Evolutionary conservation across 2,329 filamentous ascomycete species (phyloP), one percentile per base, ranked within the genome.

Genomic region (Aurifilum marmelostoma): DNA sequence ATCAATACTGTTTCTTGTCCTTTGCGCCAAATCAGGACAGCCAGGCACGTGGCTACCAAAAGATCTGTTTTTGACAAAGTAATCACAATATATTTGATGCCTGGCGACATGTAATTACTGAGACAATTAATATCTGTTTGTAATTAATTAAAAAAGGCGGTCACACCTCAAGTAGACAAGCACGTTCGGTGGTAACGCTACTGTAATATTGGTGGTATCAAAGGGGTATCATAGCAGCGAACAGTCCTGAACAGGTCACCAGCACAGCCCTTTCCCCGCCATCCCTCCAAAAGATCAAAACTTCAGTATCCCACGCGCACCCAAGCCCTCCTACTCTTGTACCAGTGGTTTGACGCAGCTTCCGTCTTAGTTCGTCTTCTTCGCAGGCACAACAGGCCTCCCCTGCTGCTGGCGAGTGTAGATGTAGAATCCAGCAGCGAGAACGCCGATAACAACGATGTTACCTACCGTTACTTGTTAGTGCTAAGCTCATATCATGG

Each of bases 391-490:
- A 27, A 72, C 56, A 2, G 72, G 72, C 61, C 67, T 71, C 1
- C 71, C 71, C 47, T 70, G 69, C 54, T 71, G 67, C 65, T 77
- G 76, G 11, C 76, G 77, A 16, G 79, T 72, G 60, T 78, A 81
- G 3, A 75, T 75, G 59, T 80, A 76, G n/a, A 67, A 71, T 21
- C 68, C 74, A 6, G 75, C 78, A 3, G 73, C 78, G 12, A 80
- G 27, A 0, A 76, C 75, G 3, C 77, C 79, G 52, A 81, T 71
- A 39, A 80, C 72, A 18, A 79, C 76, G 52, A 79, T 73, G 63
- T 82, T 82, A 61, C 79, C 80, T 81, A 4, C 6, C 18, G 8
- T 14, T 5, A 1, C 4, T 21, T 2, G 0, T 39, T 21, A 67
- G 47, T 47, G 14, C 5, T 12, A 8, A 16, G 14, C 14, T 29